Base-by-base conservation (phyloP, 2,329 filamentous ascomycete genomes). In the Catunica adiposa region DNA sequence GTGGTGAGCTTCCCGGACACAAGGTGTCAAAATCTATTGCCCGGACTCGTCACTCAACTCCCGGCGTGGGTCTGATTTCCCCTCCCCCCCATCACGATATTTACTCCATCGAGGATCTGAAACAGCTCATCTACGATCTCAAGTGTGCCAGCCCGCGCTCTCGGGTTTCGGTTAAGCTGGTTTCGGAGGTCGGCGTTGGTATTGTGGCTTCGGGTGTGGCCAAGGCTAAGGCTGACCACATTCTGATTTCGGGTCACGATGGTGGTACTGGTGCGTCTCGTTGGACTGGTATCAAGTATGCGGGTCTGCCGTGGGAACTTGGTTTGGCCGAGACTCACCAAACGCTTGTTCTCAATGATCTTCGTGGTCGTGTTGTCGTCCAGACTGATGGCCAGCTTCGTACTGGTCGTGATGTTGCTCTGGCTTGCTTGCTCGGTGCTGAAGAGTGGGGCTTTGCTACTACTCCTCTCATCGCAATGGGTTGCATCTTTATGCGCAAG, bases 261-360 rank as follows among this genome's bases (percentile, higher is more conserved):
- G 90, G 90, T 75, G 90, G 90, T 68, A 97, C 90, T 59, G 90
- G 90, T 75, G 90, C 90, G 59, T 96, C 89, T 53, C 78, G 90
- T 69, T 97, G 90, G 90, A 97, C 90, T 65, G 90, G 90, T 75
- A 96, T 95, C 80, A 96, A 96, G 71, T 95, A 96, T 68, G 90
- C 89, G 53, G 90, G 90, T 77, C 80, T 96, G 37, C 90, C 90
- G 25, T 97, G 89, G 89, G 90, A 97, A 69, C 68, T 97, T 62
- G 90, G 90, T 78, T 84, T 97, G 63, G 90, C 90, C 4, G 90
- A 97, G 73, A 96, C 89, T 48, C 90, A 97, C 67, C 90, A 97
- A 71, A 97, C 90, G 14, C 75, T 97, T 61, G 90, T 97, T 11
- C 76, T 97, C 42, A 97, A 97, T 69, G 90, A 96, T 66, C 80